Conservation (phyloP, 257 asterid genomes). For the Agastache rugosa region DNA sequence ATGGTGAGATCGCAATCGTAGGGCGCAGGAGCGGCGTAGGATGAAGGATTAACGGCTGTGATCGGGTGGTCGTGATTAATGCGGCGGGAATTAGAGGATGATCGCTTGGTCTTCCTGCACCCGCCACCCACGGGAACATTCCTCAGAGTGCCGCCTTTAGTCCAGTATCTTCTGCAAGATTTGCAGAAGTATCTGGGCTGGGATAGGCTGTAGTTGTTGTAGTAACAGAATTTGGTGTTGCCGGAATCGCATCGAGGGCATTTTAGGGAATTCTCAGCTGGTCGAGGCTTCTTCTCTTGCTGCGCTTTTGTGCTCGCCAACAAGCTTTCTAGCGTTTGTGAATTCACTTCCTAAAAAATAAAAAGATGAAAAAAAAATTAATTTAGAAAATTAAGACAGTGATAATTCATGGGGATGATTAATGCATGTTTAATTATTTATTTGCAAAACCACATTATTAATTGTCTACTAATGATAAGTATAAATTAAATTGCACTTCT, state of each 20-base stretch:
- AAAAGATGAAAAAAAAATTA: background rate
- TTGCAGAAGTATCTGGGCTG: constrained; percentile 91
- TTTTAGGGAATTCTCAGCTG: constrained; percentile 61
- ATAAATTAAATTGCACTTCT: too few relatives aligned
- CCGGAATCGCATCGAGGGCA: constrained; percentile 90
- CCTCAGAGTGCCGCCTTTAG: constrained; percentile 84
- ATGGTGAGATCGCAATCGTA: background rate
- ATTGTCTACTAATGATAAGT: too few relatives aligned
- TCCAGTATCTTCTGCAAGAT: constrained; percentile 89
- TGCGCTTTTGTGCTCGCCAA: constrained; percentile 56
- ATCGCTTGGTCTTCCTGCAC: constrained; percentile 70
- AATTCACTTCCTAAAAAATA: constrained; percentile 52
- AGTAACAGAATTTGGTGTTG: constrained; percentile 89
- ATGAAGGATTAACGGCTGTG: constrained; percentile 23
- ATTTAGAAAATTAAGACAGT: too few relatives aligned
- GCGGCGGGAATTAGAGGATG: constrained; percentile 40
- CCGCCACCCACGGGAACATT: constrained; percentile 94
- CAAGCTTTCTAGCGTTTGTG: constrained; percentile 81
- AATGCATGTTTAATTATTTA: too few relatives aligned
- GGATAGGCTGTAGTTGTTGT: constrained; percentile 87
- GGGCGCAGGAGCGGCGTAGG: background rate
- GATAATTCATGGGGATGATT: too few relatives aligned
- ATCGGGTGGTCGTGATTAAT: constrained; percentile 45
- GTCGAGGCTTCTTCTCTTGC: constrained; percentile 75
- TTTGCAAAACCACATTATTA: too few relatives aligned